Conservation (phyloP, 2,329 filamentous ascomycete species). For the Scopulariopsis brevicaulis region DNA sequence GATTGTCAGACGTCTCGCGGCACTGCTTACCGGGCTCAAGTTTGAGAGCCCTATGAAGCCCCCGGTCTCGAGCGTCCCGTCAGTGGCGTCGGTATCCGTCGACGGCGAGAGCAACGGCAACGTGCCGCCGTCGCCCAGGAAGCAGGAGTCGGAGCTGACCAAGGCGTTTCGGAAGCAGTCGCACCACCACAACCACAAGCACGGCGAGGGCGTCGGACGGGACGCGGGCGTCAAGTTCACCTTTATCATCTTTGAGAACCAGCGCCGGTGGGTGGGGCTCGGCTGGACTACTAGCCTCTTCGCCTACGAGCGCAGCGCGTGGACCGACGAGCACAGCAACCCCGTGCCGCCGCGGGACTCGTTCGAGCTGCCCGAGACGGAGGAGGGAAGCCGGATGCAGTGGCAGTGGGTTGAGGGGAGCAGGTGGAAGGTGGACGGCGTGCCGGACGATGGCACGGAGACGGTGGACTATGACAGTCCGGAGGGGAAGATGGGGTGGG, state of each 20-base stretch:
- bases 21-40: slow-evolving; percentile 68
- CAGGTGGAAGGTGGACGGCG: slow-evolving; percentile 78
- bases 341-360: slow-evolving; percentile 62
- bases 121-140: slow-evolving; percentile 10
- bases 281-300: slow-evolving; percentile 92
- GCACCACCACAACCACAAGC: slow-evolving; percentile 12
- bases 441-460: slow-evolving; percentile 36
- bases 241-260: slow-evolving; percentile 93
- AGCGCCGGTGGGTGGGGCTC: slow-evolving; percentile 85
- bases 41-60: slow-evolving; percentile 43
- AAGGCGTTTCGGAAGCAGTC: slow-evolving; percentile 25
- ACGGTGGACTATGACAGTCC: slow-evolving; percentile 40
- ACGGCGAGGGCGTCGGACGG: slow-evolving; percentile 22
- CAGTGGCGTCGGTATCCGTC: background rate
- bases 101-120: slow-evolving; percentile 9
- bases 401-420: slow-evolving; percentile 76
- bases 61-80: slow-evolving; percentile 9
- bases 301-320: slow-evolving; percentile 77
- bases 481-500: slow-evolving; percentile 70
- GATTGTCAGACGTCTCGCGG: slow-evolving; percentile 56
- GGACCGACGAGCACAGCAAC: slow-evolving; percentile 95
- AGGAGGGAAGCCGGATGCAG: slow-evolving; percentile 43
- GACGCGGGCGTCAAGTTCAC: slow-evolving; percentile 80
- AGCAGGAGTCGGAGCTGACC: slow-evolving; percentile 32
- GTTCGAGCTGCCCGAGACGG: slow-evolving; percentile 50